Evolutionary conservation across 139 green algal species (phyloP), one percentile per base, ranked within the genome.

Genomic region (Yamagishiella unicocca): DNA sequence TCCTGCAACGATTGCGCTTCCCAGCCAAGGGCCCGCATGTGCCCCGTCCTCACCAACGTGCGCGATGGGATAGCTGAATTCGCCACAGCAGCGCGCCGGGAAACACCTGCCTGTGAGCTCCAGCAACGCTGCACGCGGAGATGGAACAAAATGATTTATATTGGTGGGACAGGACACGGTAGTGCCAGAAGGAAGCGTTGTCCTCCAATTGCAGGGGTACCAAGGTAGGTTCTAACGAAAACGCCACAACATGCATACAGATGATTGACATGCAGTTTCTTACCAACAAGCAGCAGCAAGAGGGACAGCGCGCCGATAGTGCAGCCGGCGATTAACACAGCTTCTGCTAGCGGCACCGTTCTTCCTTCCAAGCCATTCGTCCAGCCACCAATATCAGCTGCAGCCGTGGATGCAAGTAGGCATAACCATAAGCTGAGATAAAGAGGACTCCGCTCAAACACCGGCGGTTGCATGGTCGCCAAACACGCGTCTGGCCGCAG

Each of bases 41-140:
- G n/a, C n/a, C n/a, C n/a, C n/a, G n/a, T n/a, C n/a, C 70, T 78
- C 38, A 80, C 72, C 72, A 43, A 27, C 24, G 37, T 80, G 37
- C 42, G 70, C 40, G 17, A 78, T 58, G n/a, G 40, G 22, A 55
- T 35, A 35, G 40, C 42, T 58, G 22, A 75, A 75, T 17, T 50
- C 67, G 8, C 67, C 35, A 19, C 67, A 75, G 4, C 67, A 46
- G 4, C 35, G 33, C 8, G 12, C 3, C 67, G 29, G 7, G 31
- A 64, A 42, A 43, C 21, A 46, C 21, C 2, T 62, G 29, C 72
- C 72, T 6, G 25, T 27, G 25, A 80, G 43, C 29, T 80, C 31
- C 29, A 80, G 25, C 0, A 62, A 42, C 29, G 72, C 72, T 80
- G 72, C 72, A 62, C 2, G n/a, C n/a, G n/a, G n/a, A n/a, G n/a